Percentiles rank a stretch among this genome's conserved stretches.
Evolutionary conservation across 345 rosid genomes (phyloP).

Genomic region (Linum lewisii): DNA sequence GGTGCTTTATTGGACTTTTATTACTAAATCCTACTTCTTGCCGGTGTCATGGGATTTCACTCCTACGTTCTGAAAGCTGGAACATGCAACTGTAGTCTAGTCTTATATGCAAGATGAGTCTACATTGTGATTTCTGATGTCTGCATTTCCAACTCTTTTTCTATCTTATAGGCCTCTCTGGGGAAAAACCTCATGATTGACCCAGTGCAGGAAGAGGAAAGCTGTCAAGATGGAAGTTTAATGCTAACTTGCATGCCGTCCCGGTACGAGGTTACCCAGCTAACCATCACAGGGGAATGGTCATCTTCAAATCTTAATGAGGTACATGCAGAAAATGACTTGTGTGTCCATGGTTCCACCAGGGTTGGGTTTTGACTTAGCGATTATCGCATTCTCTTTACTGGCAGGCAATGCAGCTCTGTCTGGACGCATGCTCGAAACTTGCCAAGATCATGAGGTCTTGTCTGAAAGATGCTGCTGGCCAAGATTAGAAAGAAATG

Average conservation of each 20-base stretch:
- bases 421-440: slow-evolving; percentile 76
- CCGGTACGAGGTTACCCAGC: slow-evolving; percentile 78
- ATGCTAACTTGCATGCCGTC: slow-evolving; percentile 86
- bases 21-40: too few relatives aligned
- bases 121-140: background rate
- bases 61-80: too few relatives aligned
- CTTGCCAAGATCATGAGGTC: slow-evolving; percentile 76
- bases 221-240: slow-evolving; percentile 79
- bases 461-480: slow-evolving; percentile 59
- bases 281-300: slow-evolving; percentile 81
- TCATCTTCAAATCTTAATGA: slow-evolving; percentile 62
- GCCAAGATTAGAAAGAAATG: slow-evolving; percentile 27
- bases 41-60: too few relatives aligned
- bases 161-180: slow-evolving; percentile 47
- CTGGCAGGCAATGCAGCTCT: slow-evolving; percentile 82
- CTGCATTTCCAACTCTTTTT: too few relatives aligned
- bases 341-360: background rate
- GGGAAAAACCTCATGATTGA: slow-evolving; percentile 72
- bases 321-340: slow-evolving; percentile 27
- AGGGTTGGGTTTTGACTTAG: background rate
- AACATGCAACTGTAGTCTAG: too few relatives aligned
- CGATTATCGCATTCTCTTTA: slow-evolving; percentile 4
- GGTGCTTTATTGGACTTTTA: too few relatives aligned
- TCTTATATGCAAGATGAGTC: too few relatives aligned
- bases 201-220: slow-evolving; percentile 77